Percentiles rank a stretch among this genome's conserved stretches.
Conservation (phyloP, 2,329 filamentous ascomycete genomes). For the Chaetomium sp. region DNA sequence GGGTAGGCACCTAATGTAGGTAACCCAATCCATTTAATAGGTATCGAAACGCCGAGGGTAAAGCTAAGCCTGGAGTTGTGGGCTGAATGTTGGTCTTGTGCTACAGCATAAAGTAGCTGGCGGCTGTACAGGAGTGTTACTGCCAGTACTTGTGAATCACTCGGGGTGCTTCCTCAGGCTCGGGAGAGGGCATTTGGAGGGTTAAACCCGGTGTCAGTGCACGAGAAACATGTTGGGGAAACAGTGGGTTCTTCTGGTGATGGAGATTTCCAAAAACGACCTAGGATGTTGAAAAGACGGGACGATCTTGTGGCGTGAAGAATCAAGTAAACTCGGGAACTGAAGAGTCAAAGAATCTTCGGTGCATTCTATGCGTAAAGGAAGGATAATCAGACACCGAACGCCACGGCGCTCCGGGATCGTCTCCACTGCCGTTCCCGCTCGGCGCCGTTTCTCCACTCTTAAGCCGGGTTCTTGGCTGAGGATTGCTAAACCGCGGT, state of each 20-base stretch:
- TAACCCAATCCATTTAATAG: not conserved
- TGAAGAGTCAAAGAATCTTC: not conserved
- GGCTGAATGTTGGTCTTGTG: not conserved
- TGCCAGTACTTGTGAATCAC: too few relatives aligned
- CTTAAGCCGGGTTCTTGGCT: slow-evolving; percentile 21
- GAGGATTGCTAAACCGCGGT: slow-evolving; percentile 22
- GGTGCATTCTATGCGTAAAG: not conserved
- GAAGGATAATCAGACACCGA: not conserved
- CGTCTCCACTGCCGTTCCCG: not conserved
- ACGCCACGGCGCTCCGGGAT: not conserved
- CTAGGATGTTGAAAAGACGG: too few relatives aligned
- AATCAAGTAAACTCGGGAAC: not conserved
- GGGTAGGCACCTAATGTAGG: not conserved
- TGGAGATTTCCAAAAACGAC: too few relatives aligned
- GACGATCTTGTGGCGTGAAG: not conserved
- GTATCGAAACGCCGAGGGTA: not conserved
- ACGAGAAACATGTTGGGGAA: not conserved
- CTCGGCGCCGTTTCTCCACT: slow-evolving; percentile 8
- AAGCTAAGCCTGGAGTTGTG: not conserved
- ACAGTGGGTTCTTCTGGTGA: not conserved
- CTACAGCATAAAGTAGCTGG: not conserved
- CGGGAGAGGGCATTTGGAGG: too few relatives aligned
- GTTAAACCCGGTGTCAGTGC: not conserved
- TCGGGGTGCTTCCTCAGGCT: too few relatives aligned
- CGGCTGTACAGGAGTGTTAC: too few relatives aligned